phyloP scores from a whole-genome alignment of 73 alveolate species.

The Paramecium biaurelia region DNA sequence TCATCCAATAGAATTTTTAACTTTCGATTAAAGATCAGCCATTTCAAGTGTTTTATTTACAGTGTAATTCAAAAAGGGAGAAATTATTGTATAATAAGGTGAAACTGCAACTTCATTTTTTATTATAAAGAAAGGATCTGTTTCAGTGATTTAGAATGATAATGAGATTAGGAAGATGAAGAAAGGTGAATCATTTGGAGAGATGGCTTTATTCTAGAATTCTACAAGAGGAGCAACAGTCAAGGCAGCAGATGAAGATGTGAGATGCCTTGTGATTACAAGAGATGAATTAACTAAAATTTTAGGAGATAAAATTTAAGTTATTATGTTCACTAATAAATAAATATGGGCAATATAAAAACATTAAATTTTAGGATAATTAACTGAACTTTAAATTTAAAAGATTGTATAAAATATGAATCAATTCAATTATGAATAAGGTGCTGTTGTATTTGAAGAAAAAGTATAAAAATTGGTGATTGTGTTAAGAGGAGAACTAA shows the following conservation, averaged over 20 bases:
- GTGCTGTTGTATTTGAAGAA: slow-evolving; percentile 1
- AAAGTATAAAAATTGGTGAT: not conserved
- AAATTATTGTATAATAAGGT: slow-evolving; percentile 57
- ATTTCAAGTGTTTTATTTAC: slow-evolving; percentile 36
- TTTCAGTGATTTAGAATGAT: slow-evolving; percentile 26
- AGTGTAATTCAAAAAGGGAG: slow-evolving; percentile 40
- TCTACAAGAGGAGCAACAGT: slow-evolving; percentile 74
- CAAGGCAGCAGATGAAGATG: slow-evolving; percentile 67
- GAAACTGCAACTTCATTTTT: slow-evolving; percentile 60
- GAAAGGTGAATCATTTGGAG: slow-evolving; percentile 84
- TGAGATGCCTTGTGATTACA: slow-evolving; percentile 54
- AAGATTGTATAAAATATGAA: slow-evolving; percentile 22
- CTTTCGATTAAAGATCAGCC: slow-evolving; percentile 19
- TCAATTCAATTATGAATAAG: slow-evolving; percentile 24
- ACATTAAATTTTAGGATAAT: not conserved
- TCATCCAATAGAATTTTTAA: not conserved
- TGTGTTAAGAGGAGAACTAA: slow-evolving; percentile 65
- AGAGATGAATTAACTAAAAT: slow-evolving; percentile 61
- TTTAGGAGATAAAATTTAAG: slow-evolving; percentile 56
- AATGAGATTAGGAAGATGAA: slow-evolving; percentile 54
- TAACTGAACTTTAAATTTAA: slow-evolving; percentile 4
- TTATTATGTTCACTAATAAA: slow-evolving; percentile 35
- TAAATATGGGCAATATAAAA: slow-evolving; percentile 58
- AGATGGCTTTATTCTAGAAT: slow-evolving; percentile 73
- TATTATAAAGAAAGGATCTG: slow-evolving; percentile 64